Percentiles rank a stretch among this genome's conserved stretches.
Evolutionary conservation across 345 rosid species (phyloP).

Genomic region (Gossypium mustelinum): DNA sequence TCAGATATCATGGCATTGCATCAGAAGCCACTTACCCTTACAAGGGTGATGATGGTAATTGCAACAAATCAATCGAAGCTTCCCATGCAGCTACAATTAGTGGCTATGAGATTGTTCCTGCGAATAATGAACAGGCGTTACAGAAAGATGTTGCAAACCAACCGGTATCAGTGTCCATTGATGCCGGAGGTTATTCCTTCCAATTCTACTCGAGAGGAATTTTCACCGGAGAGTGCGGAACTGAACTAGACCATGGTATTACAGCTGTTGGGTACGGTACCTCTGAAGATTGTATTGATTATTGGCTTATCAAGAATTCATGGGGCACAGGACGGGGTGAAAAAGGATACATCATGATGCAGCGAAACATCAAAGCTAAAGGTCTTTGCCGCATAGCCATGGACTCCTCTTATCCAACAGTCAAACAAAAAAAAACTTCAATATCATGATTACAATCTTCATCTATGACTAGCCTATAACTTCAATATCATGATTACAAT

Average conservation of each 20-base stretch:
- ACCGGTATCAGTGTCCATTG: slow-evolving; percentile 54
- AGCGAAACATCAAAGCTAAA: slow-evolving; percentile 21
- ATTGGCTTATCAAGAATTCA: slow-evolving; percentile 40
- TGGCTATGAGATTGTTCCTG: slow-evolving; percentile 46
- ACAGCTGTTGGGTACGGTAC: neutral
- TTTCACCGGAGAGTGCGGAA: slow-evolving; percentile 40
- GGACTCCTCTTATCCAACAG: slow-evolving; percentile 32
- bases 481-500: neutral
- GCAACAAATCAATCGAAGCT: slow-evolving; percentile 24
- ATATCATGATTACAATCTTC: too few relatives aligned
- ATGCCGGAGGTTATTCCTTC: slow-evolving; percentile 37
- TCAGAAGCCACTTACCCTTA: slow-evolving; percentile 47
- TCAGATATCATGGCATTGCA: slow-evolving; percentile 36
- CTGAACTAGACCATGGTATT: slow-evolving; percentile 6
- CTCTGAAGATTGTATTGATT: neutral
- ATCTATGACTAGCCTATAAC: too few relatives aligned
- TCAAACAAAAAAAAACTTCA: neutral
- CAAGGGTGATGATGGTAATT: slow-evolving; percentile 28
- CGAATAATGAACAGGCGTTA: slow-evolving; percentile 41
- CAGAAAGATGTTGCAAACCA: slow-evolving; percentile 55
- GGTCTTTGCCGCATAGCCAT: slow-evolving; percentile 41
- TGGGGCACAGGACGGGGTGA: slow-evolving; percentile 37
- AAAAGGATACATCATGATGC: slow-evolving; percentile 33
- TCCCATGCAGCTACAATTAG: slow-evolving; percentile 23
- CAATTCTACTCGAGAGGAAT: slow-evolving; percentile 49